Evolutionary conservation across 208 protist genomes (phyloP).

Genomic region (Borovskyia barvae): DNA sequence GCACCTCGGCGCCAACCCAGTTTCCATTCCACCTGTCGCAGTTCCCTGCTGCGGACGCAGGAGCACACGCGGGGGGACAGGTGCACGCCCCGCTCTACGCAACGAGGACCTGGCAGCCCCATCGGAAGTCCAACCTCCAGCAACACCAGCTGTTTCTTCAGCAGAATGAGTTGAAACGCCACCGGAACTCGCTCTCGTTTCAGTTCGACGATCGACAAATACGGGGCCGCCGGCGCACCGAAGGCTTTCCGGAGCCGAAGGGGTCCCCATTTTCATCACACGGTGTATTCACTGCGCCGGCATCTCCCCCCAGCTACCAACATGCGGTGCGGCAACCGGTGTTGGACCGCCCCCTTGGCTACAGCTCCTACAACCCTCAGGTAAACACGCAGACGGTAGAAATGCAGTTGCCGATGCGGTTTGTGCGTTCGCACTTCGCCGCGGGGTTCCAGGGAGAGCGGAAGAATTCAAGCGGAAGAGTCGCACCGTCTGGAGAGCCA

Average conservation of each 20-base stretch:
- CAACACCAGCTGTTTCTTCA: conserved; percentile 21
- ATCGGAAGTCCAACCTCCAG: conserved; percentile 1
- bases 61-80: neutral
- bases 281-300: no score
- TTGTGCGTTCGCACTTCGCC: no score
- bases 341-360: conserved; percentile 10
- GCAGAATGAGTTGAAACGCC: conserved; percentile 22
- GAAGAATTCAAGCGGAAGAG: no score
- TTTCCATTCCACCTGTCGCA: neutral
- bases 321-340: conserved; percentile 9
- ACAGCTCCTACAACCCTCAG: conserved; percentile 26
- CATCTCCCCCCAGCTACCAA: conserved; percentile 6
- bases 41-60: neutral
- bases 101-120: conserved; percentile 1
- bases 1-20: conserved; percentile 6
- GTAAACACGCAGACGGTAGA: conserved; percentile 34
- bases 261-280: no score
- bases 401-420: conserved; percentile 13
- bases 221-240: conserved; percentile 8
- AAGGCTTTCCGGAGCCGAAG: no score
- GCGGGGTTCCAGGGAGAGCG: no score
- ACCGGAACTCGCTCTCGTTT: conserved; percentile 10
- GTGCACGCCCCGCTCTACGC: neutral
- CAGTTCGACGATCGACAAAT: conserved; percentile 1
- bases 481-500: no score